Conservation (phyloP, 768 basidiomycete species). For the Macrolepiota albuminosa region DNA sequence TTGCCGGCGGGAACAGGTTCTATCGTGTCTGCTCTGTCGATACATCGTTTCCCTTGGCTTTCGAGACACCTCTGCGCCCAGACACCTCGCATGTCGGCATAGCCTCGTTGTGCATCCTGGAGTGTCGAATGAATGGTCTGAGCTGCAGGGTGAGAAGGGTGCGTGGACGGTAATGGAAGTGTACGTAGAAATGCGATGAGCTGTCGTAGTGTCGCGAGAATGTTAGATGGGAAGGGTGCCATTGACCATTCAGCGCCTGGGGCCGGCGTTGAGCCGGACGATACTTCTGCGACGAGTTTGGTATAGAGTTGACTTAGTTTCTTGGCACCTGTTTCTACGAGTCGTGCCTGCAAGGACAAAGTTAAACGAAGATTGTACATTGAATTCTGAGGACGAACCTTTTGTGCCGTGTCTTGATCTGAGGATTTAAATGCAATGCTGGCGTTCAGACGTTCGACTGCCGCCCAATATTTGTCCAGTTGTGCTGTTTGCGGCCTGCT, state of each 20-base stretch:
- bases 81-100: conserved; percentile 80
- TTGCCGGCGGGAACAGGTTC: conserved; percentile 62
- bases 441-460: conserved; percentile 72
- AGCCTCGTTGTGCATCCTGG: conserved; percentile 75
- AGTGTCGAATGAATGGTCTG: conserved; percentile 58
- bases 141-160: conserved; percentile 79
- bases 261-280: conserved; percentile 65
- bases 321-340: conserved; percentile 80
- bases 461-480: conserved; percentile 62
- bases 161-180: conserved; percentile 71
- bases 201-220: conserved; percentile 52
- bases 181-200: conserved; percentile 67
- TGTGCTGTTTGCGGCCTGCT: conserved; percentile 67
- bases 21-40: conserved; percentile 66
- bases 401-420: conserved; percentile 50
- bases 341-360: conserved; percentile 41
- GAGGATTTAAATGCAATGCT: conserved; percentile 71
- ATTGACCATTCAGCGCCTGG: conserved; percentile 53
- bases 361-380: neutral
- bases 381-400: conserved; percentile 28
- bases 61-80: conserved; percentile 79
- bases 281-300: conserved; percentile 84
- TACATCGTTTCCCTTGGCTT: conserved; percentile 58
- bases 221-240: conserved; percentile 48
- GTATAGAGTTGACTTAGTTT: conserved; percentile 79